Evolutionary conservation across 2,329 filamentous ascomycete species (phyloP).

Genomic region (Trichophyton equinum): DNA sequence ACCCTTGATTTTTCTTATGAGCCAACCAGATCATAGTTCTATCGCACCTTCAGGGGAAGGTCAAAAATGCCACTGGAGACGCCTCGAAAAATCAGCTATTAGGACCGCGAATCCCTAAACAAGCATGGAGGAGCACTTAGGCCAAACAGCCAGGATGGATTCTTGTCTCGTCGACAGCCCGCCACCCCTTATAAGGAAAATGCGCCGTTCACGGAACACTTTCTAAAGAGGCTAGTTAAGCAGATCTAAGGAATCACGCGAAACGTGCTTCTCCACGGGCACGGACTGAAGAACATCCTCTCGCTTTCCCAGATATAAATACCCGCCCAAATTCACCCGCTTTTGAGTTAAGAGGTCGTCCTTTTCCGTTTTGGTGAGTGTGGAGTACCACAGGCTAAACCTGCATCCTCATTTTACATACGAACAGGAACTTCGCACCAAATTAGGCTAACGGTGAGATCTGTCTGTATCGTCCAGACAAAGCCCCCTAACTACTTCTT

Average conservation of each 20-base stretch:
- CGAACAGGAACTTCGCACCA: conserved; percentile 1
- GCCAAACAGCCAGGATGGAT: background rate
- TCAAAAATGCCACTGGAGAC: background rate
- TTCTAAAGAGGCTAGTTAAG: background rate
- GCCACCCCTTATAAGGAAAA: background rate
- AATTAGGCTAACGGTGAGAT: conserved; percentile 4
- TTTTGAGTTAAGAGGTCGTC: conserved; percentile 1
- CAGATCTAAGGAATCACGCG: background rate
- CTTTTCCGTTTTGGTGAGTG: background rate
- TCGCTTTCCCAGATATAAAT: background rate
- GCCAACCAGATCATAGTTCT: background rate
- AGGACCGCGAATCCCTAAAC: too few species aligned
- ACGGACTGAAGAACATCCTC: background rate
- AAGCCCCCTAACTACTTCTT: background rate
- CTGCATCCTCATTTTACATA: background rate
- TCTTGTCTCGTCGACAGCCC: background rate
- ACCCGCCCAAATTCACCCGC: conserved; percentile 2
- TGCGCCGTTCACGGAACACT: background rate
- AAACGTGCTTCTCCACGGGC: background rate
- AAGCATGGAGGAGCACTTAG: too few species aligned
- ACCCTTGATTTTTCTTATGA: background rate
- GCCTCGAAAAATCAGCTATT: too few species aligned
- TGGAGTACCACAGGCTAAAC: background rate
- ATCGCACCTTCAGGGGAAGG: background rate
- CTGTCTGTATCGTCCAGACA: background rate